These are phyloP conservation scores for Triticum urartu DNA, from an alignment of 176 grass and related monocot species.

Conservation along the genomic window DNA sequence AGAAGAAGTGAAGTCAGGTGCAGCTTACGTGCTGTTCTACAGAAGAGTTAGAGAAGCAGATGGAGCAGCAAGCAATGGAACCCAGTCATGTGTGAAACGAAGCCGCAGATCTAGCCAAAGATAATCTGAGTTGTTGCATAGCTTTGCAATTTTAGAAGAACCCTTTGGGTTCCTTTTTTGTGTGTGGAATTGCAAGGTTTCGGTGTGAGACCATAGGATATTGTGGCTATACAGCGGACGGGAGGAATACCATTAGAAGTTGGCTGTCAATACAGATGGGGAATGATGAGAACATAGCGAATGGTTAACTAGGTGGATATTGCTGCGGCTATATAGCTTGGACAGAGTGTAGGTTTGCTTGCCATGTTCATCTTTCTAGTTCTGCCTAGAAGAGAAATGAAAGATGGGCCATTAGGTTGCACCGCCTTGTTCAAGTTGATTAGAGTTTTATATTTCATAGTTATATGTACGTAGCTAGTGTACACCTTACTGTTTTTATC, in stretches of 20 bases:
- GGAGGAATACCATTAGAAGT: background rate
- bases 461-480: conserved; percentile 24
- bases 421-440: conserved; percentile 14
- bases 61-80: conserved; percentile 53
- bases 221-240: background rate
- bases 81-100: conserved; percentile 42
- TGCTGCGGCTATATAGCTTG: conserved; percentile 8
- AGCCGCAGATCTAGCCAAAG: conserved; percentile 51
- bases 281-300: background rate
- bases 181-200: background rate
- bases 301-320: conserved; percentile 12
- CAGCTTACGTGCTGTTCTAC: conserved; percentile 98
- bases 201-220: background rate
- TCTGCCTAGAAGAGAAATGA: conserved; percentile 7
- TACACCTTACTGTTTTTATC: conserved; percentile 10
- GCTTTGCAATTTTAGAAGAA: conserved; percentile 5
- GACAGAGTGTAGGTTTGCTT: background rate
- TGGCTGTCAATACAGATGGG: conserved; percentile 4
- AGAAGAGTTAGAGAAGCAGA: conserved; percentile 69
- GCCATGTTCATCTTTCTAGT: conserved; percentile 13
- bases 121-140: conserved; percentile 38
- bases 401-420: background rate
- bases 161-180: background rate
- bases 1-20: conserved; percentile 90
- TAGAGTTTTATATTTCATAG: background rate